Conservation (phyloP, 441 rosid species). For the Aleurites moluccanus region DNA sequence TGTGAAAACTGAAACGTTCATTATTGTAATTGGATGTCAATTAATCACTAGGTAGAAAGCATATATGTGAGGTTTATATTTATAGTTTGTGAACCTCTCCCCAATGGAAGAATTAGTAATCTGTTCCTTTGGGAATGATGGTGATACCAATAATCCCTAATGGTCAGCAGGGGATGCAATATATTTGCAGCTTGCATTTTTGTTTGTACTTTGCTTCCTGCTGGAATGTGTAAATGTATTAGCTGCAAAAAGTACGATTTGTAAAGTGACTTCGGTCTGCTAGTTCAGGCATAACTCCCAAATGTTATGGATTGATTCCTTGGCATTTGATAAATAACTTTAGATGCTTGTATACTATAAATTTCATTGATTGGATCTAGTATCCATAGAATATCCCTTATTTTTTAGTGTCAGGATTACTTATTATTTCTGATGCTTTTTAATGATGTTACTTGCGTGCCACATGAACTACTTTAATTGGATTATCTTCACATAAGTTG, state of each 20-base stretch:
- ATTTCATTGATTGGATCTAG: background rate
- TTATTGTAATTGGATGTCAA: background rate
- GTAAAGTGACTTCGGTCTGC: background rate
- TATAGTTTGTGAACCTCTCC: background rate
- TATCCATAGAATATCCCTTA: background rate
- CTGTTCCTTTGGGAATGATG: background rate
- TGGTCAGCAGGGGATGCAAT: background rate
- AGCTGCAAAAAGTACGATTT: background rate
- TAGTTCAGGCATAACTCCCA: background rate
- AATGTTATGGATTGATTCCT: background rate
- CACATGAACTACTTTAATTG: background rate
- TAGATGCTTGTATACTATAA: background rate
- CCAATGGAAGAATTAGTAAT: background rate
- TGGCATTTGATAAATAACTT: background rate
- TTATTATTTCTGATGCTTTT: background rate
- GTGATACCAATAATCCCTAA: background rate
- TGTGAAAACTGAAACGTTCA: background rate
- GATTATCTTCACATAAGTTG: background rate
- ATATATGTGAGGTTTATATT: background rate
- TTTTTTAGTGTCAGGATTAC: background rate
- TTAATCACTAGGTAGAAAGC: background rate
- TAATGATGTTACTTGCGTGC: background rate
- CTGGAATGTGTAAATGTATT: background rate
- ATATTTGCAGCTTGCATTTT: background rate
- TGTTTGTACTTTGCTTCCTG: background rate